Evolutionary conservation across 2,329 filamentous ascomycete species (phyloP).

Genomic region (Plectosphaerella cucumerina): DNA sequence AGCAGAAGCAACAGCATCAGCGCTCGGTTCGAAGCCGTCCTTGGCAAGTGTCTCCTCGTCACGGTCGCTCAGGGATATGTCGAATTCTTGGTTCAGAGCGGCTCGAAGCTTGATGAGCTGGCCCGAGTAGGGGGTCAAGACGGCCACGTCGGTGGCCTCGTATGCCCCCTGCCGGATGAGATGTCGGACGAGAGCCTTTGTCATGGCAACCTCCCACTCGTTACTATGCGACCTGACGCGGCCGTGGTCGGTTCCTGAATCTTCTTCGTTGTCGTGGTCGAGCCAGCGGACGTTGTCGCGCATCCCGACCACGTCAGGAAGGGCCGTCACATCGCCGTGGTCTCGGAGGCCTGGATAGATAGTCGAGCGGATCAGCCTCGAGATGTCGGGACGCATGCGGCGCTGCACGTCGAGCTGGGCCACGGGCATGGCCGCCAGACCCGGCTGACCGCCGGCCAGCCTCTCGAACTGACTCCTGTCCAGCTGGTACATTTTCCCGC

Average conservation of each 20-base stretch:
- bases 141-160: constrained; percentile 56
- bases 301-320: constrained; percentile 51
- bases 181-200: constrained; percentile 57
- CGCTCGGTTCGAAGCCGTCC: constrained; percentile 24
- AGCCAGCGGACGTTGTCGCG: constrained; percentile 55
- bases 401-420: constrained; percentile 52
- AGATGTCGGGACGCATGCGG: constrained; percentile 62
- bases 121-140: constrained; percentile 63
- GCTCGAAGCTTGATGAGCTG: constrained; percentile 49
- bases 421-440: constrained; percentile 19
- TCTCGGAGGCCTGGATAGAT: constrained; percentile 56
- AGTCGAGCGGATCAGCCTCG: constrained; percentile 50
- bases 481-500: constrained; percentile 46
- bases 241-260: constrained; percentile 22
- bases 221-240: constrained; percentile 48
- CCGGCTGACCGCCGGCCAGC: constrained; percentile 22
- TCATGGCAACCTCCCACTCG: constrained; percentile 60
- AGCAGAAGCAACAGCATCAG: constrained; percentile 18
- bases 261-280: constrained; percentile 50
- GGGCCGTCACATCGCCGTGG: constrained; percentile 26
- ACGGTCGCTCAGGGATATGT: constrained; percentile 60
- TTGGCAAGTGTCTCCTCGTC: constrained; percentile 51
- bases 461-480: constrained; percentile 61
- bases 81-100: constrained; percentile 42
- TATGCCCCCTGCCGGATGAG: constrained; percentile 63